Conservation (phyloP, 1,284 basidiomycete species). For the Bjerkandera adusta region DNA sequence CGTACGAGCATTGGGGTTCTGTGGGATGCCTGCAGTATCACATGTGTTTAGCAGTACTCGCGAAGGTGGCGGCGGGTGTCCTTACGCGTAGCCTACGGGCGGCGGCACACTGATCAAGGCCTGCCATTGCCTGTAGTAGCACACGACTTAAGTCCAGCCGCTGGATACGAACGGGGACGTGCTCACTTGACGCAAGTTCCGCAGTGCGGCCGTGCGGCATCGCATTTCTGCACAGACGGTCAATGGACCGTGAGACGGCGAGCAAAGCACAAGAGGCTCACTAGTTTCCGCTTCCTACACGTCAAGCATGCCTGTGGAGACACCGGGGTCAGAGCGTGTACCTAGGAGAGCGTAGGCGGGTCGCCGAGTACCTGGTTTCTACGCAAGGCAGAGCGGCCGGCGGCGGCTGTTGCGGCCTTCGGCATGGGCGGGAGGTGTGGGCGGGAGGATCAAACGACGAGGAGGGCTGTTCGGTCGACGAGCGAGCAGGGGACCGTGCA, state of each 20-base stretch:
- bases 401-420: constrained; percentile 43
- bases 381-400: constrained; percentile 62
- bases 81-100: constrained; percentile 75
- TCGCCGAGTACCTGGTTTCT: constrained; percentile 63
- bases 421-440: constrained; percentile 49
- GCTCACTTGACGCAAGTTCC: constrained; percentile 77
- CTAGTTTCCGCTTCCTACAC: constrained; percentile 78
- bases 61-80: constrained; percentile 13
- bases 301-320: constrained; percentile 65
- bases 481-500: no score
- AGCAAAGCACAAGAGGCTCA: constrained; percentile 34
- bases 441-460: constrained; percentile 2
- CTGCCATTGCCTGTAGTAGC: constrained; percentile 63
- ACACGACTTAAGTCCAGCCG: constrained; percentile 12
- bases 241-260: constrained; percentile 8
- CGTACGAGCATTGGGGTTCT: constrained; percentile 79
- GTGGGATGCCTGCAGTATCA: constrained; percentile 60
- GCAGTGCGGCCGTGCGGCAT: constrained; percentile 78
- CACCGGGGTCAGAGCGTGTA: constrained; percentile 11
- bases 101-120: constrained; percentile 76
- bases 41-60: constrained; percentile 9
- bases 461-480: no score
- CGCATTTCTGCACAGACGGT: constrained; percentile 66
- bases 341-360: constrained; percentile 1
- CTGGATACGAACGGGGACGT: background rate